phyloP scores from a whole-genome alignment of 2,329 filamentous ascomycete genomes.

The Pseudopithomyces maydicus region DNA sequence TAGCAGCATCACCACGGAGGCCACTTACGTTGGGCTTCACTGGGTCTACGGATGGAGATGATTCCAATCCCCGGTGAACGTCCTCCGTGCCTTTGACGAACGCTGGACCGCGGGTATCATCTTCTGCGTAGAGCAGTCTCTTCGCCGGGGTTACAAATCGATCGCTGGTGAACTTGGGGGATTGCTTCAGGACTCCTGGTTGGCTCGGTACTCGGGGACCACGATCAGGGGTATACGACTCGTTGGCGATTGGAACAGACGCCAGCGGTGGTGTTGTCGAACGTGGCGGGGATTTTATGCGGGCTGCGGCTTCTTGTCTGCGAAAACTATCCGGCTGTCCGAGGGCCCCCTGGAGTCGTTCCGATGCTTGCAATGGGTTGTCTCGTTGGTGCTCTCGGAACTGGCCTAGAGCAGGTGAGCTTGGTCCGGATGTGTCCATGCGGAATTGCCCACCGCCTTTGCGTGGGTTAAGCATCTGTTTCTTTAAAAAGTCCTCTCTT shows the following conservation, averaged over 20 bases:
- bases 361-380: constrained; percentile 59
- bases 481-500: constrained; percentile 85
- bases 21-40: constrained; percentile 38
- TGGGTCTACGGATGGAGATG: constrained; percentile 37
- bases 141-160: constrained; percentile 43
- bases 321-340: constrained; percentile 25
- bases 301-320: constrained; percentile 24
- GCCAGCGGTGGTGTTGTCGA: constrained; percentile 55
- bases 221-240: constrained; percentile 61
- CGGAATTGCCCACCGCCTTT: constrained; percentile 41
- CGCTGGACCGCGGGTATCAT: constrained; percentile 25
- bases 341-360: constrained; percentile 52
- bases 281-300: constrained; percentile 49
- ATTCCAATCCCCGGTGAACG: constrained; percentile 29
- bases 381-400: constrained; percentile 42
- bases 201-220: constrained; percentile 48
- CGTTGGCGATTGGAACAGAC: constrained; percentile 54
- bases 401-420: constrained; percentile 60
- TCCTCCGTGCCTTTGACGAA: constrained; percentile 30
- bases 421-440: constrained; percentile 69
- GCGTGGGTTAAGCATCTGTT: constrained; percentile 56
- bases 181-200: constrained; percentile 34
- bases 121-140: constrained; percentile 34
- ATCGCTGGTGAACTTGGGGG: constrained; percentile 33
- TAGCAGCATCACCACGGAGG: constrained; percentile 38